Evolutionary conservation across 352 stramenopile species (phyloP).

Genomic region (Stramenopiles sp.): DNA sequence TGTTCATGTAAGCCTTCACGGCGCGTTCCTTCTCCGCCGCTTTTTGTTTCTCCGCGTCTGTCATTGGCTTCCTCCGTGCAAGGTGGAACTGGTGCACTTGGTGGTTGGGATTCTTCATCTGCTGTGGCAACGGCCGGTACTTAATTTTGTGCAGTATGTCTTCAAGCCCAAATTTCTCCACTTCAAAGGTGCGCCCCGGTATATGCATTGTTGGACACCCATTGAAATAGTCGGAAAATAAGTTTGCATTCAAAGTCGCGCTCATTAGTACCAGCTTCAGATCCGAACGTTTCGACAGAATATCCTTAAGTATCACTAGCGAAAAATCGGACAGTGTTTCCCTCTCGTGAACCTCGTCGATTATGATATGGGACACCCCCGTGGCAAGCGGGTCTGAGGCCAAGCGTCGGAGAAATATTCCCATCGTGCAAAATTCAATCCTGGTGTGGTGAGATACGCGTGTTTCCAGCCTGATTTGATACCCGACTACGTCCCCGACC

Average conservation of each 20-base stretch:
- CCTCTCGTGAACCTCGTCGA: slow-evolving; percentile 94
- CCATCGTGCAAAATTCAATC: slow-evolving; percentile 83
- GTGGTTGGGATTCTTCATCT: slow-evolving; percentile 11
- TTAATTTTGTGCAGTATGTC: slow-evolving; percentile 7
- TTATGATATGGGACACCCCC: slow-evolving; percentile 82
- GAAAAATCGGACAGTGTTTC: slow-evolving; percentile 87
- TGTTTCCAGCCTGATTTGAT: slow-evolving; percentile 77
- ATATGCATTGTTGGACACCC: slow-evolving; percentile 68
- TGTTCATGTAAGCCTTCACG: neutral
- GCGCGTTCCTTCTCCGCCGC: neutral
- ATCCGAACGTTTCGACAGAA: slow-evolving; percentile 35
- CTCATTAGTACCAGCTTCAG: slow-evolving; percentile 90
- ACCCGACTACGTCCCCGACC: slow-evolving; percentile 49
- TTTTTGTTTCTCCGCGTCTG: neutral
- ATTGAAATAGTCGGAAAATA: slow-evolving; percentile 80
- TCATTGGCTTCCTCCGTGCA: neutral
- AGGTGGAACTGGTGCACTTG: neutral
- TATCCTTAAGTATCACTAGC: slow-evolving; percentile 71
- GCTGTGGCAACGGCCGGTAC: neutral
- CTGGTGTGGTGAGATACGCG: slow-evolving; percentile 44
- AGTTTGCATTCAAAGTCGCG: slow-evolving; percentile 77
- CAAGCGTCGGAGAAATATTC: slow-evolving; percentile 70
- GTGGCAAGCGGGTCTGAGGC: slow-evolving; percentile 52
- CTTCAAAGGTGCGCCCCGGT: slow-evolving; percentile 85
- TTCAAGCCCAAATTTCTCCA: slow-evolving; percentile 49